These are phyloP conservation scores for Chlamydomonas reinhardtii DNA, from an alignment of 163 green algal genomes.

Conservation along the genomic window DNA sequence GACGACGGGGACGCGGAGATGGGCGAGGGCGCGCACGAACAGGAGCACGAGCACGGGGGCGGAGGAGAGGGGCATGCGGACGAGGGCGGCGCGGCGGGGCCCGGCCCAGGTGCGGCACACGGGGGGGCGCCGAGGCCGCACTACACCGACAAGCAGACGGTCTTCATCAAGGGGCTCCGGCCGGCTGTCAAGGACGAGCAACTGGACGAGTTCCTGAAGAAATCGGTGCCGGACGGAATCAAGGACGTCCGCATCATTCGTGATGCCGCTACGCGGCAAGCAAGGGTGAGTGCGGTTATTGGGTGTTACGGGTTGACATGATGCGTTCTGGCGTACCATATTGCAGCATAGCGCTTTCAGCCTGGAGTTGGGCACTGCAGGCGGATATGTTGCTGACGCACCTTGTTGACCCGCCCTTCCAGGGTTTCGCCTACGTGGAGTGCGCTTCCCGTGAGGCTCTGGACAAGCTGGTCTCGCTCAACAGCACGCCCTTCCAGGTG, in stretches of 20 bases:
- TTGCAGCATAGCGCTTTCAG: too few relatives aligned
- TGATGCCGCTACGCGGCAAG: conserved; percentile 55
- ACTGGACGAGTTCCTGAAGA: conserved; percentile 49
- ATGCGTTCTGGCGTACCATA: too few relatives aligned
- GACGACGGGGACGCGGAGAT: neutral
- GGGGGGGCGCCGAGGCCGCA: neutral
- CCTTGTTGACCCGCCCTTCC: too few relatives aligned
- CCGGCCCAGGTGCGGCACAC: neutral
- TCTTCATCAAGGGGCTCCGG: conserved; percentile 71
- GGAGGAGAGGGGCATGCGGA: neutral
- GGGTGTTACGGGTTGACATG: too few relatives aligned
- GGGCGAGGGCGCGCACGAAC: neutral
- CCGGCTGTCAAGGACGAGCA: conserved; percentile 62
- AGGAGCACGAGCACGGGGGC: neutral
- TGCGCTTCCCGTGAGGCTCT: conserved; percentile 76
- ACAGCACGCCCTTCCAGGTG: conserved; percentile 63
- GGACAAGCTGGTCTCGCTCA: conserved; percentile 66
- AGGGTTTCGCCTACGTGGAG: conserved; percentile 92
- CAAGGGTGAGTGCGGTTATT: conserved; percentile 4
- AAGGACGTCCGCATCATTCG: conserved; percentile 68
- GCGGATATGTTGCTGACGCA: too few relatives aligned
- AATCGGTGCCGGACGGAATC: conserved; percentile 43
- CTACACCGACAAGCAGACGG: conserved; percentile 66
- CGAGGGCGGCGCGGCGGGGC: neutral
- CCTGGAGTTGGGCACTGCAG: too few relatives aligned